Percentiles rank a stretch among this genome's conserved stretches.
These are phyloP conservation scores for Clitopilus passeckerianus DNA, from an alignment of 768 basidiomycete species.

Conservation along the genomic window DNA sequence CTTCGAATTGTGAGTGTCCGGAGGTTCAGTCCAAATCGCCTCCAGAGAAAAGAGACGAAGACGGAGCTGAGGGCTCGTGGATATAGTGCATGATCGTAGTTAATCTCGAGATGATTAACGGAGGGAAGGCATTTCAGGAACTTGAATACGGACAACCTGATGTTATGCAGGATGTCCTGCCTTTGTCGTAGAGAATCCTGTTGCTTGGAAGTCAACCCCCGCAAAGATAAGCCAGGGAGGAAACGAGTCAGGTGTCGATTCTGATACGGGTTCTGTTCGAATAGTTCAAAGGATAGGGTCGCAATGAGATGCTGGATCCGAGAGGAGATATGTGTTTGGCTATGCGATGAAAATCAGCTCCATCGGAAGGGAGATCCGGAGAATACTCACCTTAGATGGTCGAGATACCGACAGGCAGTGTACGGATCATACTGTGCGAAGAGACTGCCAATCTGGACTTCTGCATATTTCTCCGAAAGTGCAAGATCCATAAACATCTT, in stretches of 20 bases:
- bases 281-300: not conserved
- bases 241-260: not conserved
- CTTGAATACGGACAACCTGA: not conserved
- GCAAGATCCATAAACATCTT: conserved; percentile 13
- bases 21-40: not conserved
- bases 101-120: not conserved
- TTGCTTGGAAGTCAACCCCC: not conserved
- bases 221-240: not conserved
- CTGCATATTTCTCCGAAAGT: conserved; percentile 14
- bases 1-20: not conserved
- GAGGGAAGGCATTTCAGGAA: not conserved
- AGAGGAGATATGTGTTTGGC: conserved; percentile 7
- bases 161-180: not conserved
- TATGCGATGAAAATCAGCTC: not conserved
- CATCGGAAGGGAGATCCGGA: not conserved
- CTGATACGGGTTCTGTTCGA: not conserved
- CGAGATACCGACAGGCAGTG: conserved; percentile 2
- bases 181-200: not conserved
- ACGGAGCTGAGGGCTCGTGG: not conserved
- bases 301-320: conserved; percentile 7
- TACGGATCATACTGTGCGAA: not conserved
- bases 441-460: not conserved
- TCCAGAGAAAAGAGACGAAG: not conserved
- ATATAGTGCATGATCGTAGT: not conserved
- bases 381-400: conserved; percentile 8